A percentile compares a stretch with the other conserved stretches of the same genome.
Conservation (phyloP, 2,329 filamentous ascomycete species). For the Alternaria atra region DNA sequence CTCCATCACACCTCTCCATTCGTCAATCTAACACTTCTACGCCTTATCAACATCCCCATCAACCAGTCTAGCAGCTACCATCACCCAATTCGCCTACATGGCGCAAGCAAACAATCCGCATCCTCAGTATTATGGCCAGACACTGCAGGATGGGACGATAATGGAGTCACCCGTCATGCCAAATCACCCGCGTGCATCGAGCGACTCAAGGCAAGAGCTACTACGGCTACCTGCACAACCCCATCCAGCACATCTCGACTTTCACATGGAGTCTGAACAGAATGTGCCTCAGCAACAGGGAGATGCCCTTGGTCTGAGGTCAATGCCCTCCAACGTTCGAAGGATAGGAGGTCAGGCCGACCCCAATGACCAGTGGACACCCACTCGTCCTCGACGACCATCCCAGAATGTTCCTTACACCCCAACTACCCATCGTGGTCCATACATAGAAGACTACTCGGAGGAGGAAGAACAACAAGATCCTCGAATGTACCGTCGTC, state of each 20-base stretch:
- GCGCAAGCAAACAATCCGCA: constrained; percentile 28
- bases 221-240: constrained; percentile 41
- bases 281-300: constrained; percentile 15
- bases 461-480: constrained; percentile 40
- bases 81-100: constrained; percentile 26
- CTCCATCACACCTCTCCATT: neutral
- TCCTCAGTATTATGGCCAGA: constrained; percentile 42
- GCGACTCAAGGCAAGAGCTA: constrained; percentile 39
- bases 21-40: constrained; percentile 8
- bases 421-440: constrained; percentile 13
- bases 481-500: constrained; percentile 34
- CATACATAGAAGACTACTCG: constrained; percentile 41
- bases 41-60: constrained; percentile 10
- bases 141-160: constrained; percentile 39
- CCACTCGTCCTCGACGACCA: constrained; percentile 17
- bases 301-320: constrained; percentile 16
- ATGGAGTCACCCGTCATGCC: constrained; percentile 35
- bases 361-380: constrained; percentile 14
- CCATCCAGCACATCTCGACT: constrained; percentile 35
- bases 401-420: constrained; percentile 19
- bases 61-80: constrained; percentile 2
- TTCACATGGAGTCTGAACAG: constrained; percentile 22
- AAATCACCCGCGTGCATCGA: constrained; percentile 23
- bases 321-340: constrained; percentile 16
- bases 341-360: constrained; percentile 25